A percentile compares a stretch with the other conserved stretches of the same genome.
Evolutionary conservation across 1,284 basidiomycete species (phyloP).

Genomic region (Microbotryum violaceum): DNA sequence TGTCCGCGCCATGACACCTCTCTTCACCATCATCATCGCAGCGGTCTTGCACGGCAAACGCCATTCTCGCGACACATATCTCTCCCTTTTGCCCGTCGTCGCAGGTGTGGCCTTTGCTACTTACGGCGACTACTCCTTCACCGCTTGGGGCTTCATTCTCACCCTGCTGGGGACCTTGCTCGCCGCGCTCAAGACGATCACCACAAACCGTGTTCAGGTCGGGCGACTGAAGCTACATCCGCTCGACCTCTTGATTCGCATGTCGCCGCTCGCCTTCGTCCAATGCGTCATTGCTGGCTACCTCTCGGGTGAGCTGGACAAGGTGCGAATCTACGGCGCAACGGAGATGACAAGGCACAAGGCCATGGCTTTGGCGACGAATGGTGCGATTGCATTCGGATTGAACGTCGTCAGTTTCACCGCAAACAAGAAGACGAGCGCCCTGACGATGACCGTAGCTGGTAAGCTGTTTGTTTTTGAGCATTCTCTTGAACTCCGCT

Average conservation of each 20-base stretch:
- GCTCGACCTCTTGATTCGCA: constrained; percentile 71
- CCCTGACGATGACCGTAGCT: constrained; percentile 77
- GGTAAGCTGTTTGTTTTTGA: constrained; percentile 47
- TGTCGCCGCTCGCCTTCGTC: constrained; percentile 79
- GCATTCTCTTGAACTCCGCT: no score
- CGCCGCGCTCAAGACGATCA: constrained; percentile 82
- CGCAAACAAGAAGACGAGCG: constrained; percentile 79
- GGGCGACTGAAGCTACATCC: constrained; percentile 57
- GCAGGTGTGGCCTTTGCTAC: constrained; percentile 77
- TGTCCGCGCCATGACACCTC: constrained; percentile 78
- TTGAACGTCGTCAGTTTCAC: constrained; percentile 70
- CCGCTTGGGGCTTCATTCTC: constrained; percentile 66
- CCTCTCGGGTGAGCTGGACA: constrained; percentile 66
- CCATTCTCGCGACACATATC: constrained; percentile 54
- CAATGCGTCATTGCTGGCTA: constrained; percentile 72
- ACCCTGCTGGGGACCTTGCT: constrained; percentile 80
- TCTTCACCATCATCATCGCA: constrained; percentile 77
- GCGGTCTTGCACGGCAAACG: constrained; percentile 45
- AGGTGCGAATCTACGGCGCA: constrained; percentile 51
- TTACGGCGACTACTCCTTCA: constrained; percentile 43
- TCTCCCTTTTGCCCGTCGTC: constrained; percentile 78
- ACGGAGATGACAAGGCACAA: constrained; percentile 51
- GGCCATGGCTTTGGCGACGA: constrained; percentile 56
- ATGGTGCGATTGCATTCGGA: constrained; percentile 78
- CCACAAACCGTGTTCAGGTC: constrained; percentile 59